phyloP scores from a whole-genome alignment of 768 basidiomycete genomes.

The Xerocomellus chrysenteron region DNA sequence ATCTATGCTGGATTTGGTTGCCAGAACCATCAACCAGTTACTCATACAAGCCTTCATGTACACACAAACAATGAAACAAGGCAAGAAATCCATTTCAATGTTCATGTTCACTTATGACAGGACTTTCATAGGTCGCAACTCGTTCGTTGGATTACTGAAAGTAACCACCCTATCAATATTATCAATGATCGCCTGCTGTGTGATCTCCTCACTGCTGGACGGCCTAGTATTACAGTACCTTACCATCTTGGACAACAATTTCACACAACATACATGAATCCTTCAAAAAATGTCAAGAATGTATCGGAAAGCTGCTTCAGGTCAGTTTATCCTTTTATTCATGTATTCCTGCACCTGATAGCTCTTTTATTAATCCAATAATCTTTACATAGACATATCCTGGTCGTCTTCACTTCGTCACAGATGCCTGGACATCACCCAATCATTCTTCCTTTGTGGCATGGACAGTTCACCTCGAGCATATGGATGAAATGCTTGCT shows the following conservation, averaged over 20 bases:
- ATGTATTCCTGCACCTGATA: too few relatives aligned
- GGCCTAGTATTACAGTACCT: background rate
- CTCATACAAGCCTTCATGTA: background rate
- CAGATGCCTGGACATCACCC: background rate
- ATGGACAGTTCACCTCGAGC: conserved; percentile 1
- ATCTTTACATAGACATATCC: background rate
- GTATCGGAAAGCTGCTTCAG: too few relatives aligned
- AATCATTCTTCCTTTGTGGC: background rate
- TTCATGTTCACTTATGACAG: background rate
- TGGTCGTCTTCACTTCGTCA: background rate
- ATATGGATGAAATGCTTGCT: background rate
- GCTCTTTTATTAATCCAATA: too few relatives aligned
- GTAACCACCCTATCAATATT: background rate
- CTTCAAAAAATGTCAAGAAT: background rate
- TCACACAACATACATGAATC: background rate
- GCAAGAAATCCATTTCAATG: too few relatives aligned
- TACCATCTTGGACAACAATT: background rate
- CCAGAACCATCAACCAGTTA: background rate
- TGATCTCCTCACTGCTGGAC: background rate
- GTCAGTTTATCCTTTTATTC: too few relatives aligned
- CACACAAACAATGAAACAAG: background rate
- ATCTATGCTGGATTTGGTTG: background rate
- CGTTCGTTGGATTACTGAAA: background rate
- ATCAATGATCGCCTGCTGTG: background rate
- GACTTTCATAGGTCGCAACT: background rate